Conservation (phyloP, 331 rosid genomes). For the Acacia pycnantha region DNA sequence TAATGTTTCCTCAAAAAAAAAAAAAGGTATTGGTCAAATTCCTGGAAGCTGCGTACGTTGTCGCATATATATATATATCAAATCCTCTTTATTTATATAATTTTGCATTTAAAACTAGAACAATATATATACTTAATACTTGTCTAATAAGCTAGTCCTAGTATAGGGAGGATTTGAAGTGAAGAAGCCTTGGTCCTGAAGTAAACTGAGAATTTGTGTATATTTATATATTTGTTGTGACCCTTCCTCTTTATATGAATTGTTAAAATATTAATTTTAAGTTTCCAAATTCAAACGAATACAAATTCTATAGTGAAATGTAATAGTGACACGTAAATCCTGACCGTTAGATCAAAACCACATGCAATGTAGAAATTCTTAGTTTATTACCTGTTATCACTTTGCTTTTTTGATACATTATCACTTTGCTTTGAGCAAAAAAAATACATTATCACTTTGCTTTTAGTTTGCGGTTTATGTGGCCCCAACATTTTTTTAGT, state of each 20-base stretch:
- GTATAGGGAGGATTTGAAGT: not conserved
- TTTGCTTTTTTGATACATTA: too few relatives aligned
- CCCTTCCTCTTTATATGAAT: not conserved
- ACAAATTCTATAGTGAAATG: not conserved
- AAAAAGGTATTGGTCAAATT: too few relatives aligned
- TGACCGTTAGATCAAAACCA: not conserved
- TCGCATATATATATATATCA: too few relatives aligned
- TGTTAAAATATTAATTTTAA: too few relatives aligned
- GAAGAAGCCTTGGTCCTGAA: not conserved
- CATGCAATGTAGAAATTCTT: not conserved
- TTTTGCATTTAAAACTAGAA: too few relatives aligned
- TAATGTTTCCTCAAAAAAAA: too few relatives aligned
- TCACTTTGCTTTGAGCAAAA: not conserved
- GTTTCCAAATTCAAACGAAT: not conserved
- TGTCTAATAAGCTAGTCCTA: not conserved
- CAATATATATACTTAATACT: not conserved
- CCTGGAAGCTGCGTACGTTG: too few relatives aligned
- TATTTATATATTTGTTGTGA: not conserved
- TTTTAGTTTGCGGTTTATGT: conserved; percentile 32
- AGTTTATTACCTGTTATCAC: too few relatives aligned
- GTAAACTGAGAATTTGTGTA: not conserved
- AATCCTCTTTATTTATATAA: too few relatives aligned
- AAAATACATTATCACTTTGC: not conserved
- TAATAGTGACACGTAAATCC: not conserved
- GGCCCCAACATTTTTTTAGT: conserved; percentile 44